Evolutionary conservation across 179 eudicot genomes (phyloP).

Genomic region (Silene noctiflora): DNA sequence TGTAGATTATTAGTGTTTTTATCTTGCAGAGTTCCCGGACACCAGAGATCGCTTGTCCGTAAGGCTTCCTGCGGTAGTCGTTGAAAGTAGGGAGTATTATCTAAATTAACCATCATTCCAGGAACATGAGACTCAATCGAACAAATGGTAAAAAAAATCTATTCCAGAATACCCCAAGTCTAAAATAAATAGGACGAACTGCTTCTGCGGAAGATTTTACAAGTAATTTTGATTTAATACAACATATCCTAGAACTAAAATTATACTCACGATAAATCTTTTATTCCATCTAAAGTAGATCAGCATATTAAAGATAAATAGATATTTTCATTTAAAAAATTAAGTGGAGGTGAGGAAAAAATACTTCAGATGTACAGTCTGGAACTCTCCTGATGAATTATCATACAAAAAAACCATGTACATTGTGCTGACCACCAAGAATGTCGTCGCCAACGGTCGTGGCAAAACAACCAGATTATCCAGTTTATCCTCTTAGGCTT

Average conservation of each 20-base stretch:
- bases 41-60: no score
- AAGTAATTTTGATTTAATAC: not conserved
- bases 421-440: not conserved
- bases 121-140: no score
- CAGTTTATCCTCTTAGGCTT: not conserved
- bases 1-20: no score
- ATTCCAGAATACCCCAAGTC: no score
- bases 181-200: no score
- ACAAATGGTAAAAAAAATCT: no score
- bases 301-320: not conserved
- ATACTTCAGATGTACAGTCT: not conserved
- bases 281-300: not conserved
- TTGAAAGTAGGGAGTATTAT: no score
- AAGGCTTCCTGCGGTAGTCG: no score
- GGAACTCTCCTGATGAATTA: not conserved
- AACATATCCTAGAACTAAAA: not conserved
- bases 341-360: slow-evolving; percentile 1
- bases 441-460: not conserved
- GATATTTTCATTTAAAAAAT: slow-evolving; percentile 3
- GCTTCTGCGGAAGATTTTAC: not conserved
- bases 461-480: not conserved
- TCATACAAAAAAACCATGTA: slow-evolving; percentile 7
- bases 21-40: no score
- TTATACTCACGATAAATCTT: not conserved
- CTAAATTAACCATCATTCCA: no score